Percentiles rank a stretch among this genome's conserved stretches.
Conservation (phyloP, 345 rosid species). For the Citrus cavaleriei region DNA sequence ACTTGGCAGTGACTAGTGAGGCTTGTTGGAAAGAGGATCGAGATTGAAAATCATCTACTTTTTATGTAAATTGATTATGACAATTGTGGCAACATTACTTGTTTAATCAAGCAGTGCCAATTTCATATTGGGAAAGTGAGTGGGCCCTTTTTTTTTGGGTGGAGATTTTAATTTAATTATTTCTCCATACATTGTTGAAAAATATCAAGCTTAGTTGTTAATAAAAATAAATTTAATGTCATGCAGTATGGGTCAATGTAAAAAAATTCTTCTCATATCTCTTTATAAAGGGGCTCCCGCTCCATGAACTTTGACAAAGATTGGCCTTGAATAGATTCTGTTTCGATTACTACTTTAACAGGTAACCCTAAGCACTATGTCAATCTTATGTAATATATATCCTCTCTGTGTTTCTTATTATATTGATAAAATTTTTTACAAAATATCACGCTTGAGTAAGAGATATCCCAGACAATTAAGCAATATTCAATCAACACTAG, state of each 20-base stretch:
- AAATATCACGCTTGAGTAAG: too few species aligned
- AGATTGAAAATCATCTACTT: neutral
- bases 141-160: neutral
- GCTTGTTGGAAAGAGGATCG: neutral
- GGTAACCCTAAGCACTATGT: neutral
- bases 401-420: neutral
- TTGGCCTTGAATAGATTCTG: neutral
- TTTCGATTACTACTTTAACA: neutral
- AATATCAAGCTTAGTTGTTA: neutral
- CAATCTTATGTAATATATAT: constrained; percentile 7
- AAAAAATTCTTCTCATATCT: neutral
- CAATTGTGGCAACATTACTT: neutral
- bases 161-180: neutral
- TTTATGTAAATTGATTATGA: neutral
- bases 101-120: neutral
- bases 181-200: neutral
- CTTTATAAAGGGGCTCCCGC: neutral
- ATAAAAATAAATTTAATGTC: neutral
- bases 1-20: neutral
- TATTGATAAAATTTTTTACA: neutral
- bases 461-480: too few species aligned
- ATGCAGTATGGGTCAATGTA: neutral
- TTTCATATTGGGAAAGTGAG: neutral
- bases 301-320: neutral
- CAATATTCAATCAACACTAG: too few species aligned